Evolutionary conservation across 23 red algal genomes (phyloP).

Genomic region (Agarophyton chilense): DNA sequence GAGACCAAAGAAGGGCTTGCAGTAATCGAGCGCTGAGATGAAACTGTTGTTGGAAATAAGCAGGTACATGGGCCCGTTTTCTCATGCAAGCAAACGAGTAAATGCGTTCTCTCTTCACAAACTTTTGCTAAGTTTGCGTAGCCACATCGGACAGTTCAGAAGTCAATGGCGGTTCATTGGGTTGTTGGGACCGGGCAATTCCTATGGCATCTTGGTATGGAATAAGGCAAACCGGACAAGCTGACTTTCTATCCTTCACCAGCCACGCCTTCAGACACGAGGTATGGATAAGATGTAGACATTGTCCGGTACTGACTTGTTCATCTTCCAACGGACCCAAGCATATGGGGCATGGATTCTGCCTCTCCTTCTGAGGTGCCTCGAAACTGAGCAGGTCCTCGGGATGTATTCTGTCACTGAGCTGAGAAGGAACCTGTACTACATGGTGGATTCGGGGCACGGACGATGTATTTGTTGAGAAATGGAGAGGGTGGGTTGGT

Average conservation of each 20-base stretch:
- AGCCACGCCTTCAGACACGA: constrained; percentile 51
- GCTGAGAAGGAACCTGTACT: neutral
- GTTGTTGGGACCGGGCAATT: neutral
- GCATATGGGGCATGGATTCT: constrained; percentile 53
- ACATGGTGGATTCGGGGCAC: neutral
- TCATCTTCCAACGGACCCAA: constrained; percentile 31
- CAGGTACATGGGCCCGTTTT: neutral
- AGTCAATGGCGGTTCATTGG: neutral
- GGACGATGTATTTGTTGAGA: neutral
- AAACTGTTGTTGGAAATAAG: neutral
- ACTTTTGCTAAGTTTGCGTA: neutral
- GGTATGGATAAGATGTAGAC: constrained; percentile 52
- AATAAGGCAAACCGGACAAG: constrained; percentile 60
- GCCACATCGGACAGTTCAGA: neutral
- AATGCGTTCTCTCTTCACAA: neutral
- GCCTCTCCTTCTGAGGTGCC: constrained; percentile 9
- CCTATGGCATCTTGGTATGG: constrained; percentile 16
- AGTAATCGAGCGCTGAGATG: neutral
- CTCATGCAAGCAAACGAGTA: neutral
- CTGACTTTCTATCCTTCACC: constrained; percentile 13
- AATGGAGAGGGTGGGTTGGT: neutral
- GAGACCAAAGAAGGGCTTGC: constrained; percentile 2
- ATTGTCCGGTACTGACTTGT: constrained; percentile 43
- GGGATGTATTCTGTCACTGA: neutral
- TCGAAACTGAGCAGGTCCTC: constrained; percentile 35